These are phyloP conservation scores for Vickermania spadyakhi DNA, from an alignment of 208 protist species.

Conservation along the genomic window DNA sequence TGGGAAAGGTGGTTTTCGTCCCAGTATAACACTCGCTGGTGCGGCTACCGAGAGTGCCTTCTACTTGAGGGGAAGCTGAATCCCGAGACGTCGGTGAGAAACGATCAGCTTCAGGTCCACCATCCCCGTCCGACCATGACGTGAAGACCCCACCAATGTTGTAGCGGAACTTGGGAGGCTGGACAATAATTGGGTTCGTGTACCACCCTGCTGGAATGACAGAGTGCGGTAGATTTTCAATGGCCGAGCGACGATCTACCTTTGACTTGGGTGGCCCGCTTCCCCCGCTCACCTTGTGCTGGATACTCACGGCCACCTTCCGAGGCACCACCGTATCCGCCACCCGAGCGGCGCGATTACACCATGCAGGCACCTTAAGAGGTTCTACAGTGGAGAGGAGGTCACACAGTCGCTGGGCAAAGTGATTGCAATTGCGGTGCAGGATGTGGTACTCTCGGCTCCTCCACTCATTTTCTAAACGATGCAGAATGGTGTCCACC, in stretches of 20 bases:
- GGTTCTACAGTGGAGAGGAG: conserved; percentile 67
- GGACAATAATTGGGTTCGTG: conserved; percentile 44
- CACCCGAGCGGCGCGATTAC: conserved; percentile 78
- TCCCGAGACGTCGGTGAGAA: neutral
- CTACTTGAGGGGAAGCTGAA: too few relatives aligned
- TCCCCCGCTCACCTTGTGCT: conserved; percentile 66
- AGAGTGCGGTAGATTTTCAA: conserved; percentile 44
- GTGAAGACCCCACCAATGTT: neutral
- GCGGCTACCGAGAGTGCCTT: too few relatives aligned
- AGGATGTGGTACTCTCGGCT: conserved; percentile 85
- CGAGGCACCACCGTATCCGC: conserved; percentile 56
- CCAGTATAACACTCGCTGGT: too few relatives aligned
- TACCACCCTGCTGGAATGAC: conserved; percentile 73
- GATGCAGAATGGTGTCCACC: conserved; percentile 79
- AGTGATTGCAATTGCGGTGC: conserved; percentile 90
- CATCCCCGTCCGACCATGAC: neutral
- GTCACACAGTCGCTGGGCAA: conserved; percentile 71
- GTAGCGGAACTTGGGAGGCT: conserved; percentile 38
- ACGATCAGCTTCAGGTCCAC: too few relatives aligned
- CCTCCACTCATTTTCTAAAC: conserved; percentile 81
- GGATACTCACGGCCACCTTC: conserved; percentile 58
- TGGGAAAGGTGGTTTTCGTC: too few relatives aligned
- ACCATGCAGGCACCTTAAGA: conserved; percentile 70
- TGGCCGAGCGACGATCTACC: conserved; percentile 13
- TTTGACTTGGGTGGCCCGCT: conserved; percentile 37